Conservation (phyloP, 495 filamentous ascomycete genomes). For the Geoglossum glabrum region DNA sequence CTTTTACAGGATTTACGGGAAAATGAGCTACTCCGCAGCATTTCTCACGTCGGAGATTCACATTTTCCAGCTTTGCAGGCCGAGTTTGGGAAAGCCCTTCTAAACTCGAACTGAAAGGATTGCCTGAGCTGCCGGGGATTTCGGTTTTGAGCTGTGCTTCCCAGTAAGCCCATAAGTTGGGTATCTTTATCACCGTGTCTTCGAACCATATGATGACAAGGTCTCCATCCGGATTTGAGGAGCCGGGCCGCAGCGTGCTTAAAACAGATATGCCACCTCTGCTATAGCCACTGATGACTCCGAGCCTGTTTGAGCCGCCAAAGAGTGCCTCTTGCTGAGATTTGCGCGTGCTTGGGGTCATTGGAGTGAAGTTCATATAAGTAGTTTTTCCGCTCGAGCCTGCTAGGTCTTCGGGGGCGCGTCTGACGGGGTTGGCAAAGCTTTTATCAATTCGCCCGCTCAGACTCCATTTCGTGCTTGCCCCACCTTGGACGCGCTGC, state of each 20-base stretch:
- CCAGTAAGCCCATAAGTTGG: constrained; percentile 18
- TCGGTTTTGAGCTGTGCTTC: constrained; percentile 5
- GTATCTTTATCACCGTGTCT: constrained; percentile 16
- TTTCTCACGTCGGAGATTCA: neutral
- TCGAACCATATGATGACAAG: constrained; percentile 21
- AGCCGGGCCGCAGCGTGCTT: neutral
- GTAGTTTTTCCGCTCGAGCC: constrained; percentile 1
- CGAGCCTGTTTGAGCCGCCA: constrained; percentile 19
- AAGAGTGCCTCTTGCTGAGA: constrained; percentile 33
- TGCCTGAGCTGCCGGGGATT: constrained; percentile 12
- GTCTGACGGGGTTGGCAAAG: neutral
- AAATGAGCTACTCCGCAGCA: neutral
- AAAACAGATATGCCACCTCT: constrained; percentile 47
- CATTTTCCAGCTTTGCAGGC: neutral
- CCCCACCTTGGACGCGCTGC: constrained; percentile 42
- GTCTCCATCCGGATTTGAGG: constrained; percentile 12
- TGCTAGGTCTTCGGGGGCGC: constrained; percentile 1
- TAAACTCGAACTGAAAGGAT: constrained; percentile 8
- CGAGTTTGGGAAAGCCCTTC: neutral
- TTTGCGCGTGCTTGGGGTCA: constrained; percentile 66
- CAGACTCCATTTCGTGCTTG: constrained; percentile 45
- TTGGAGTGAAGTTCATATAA: constrained; percentile 32
- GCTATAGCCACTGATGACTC: constrained; percentile 19
- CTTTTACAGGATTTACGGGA: neutral
- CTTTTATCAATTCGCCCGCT: constrained; percentile 40